Base-by-base conservation (phyloP, 2,329 filamentous ascomycete species). In the Aaosphaeria arxii region DNA sequence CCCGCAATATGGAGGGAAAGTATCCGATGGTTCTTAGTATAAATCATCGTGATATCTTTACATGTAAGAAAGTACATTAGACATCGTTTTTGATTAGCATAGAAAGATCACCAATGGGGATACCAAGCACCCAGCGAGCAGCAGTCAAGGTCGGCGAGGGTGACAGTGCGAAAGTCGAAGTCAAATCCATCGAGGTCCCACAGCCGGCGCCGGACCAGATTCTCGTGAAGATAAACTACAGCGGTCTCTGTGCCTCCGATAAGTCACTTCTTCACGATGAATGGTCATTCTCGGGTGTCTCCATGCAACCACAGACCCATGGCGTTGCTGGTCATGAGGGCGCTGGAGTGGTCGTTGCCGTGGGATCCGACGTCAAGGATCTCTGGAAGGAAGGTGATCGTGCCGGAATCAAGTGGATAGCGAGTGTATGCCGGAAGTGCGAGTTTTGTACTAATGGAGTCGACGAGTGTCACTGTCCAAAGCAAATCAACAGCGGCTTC, bases 351-450 rank as follows among this genome's bases (percentile, higher is more conserved):
- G 87, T 95, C 38, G 90, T 96, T 24, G 83, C 86, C 45, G 81
- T 80, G 78, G 91, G 91, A 59, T 77, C 85, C 29, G 80, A 92
- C 39, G 89, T 94, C 53, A 74, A 79, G 9, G 87, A 92, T 60
- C 74, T 94, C 51, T 64, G 62, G 61, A 76, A 90, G 42, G 30
- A 56, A 1, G 80, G 80, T 4, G 77, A 83, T 51, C 68, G 80
- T 28, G 80, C 73, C 2, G 79, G 79, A 5, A 63, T 73, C 48
- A 72, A 76, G 78, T 96, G 90, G 90, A 78, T 95, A 66, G 92
- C 95, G 70, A 87, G 88, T 55, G 85, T 87, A 36, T 96, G 91
- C 72, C 77, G 94, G 50, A 72, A 77, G 54, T 96, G 91, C 76
- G 79, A 83, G 58, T 95, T 88, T 79, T 96, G 91, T 76, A 84